A percentile compares a stretch with the other conserved stretches of the same genome.
phyloP scores from a whole-genome alignment of 805 yeast genomes.

The Hanseniaspora lindneri region DNA sequence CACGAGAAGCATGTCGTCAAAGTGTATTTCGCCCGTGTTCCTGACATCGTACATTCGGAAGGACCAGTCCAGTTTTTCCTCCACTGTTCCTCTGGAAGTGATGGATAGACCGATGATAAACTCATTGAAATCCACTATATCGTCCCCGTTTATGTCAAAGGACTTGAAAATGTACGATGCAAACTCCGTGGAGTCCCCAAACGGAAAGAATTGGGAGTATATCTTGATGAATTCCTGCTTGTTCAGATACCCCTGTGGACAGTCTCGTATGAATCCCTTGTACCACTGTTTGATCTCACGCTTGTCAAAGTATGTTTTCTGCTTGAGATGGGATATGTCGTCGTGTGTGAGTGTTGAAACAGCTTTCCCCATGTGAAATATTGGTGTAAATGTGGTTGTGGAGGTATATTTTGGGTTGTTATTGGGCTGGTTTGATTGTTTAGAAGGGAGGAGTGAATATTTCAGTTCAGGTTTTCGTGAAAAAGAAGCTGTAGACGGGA shows the following conservation, averaged over 20 bases:
- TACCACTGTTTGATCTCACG: constrained; percentile 97
- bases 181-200: constrained; percentile 91
- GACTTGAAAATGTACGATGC: constrained; percentile 80
- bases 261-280: constrained; percentile 86
- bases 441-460: too few species aligned
- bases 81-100: constrained; percentile 73
- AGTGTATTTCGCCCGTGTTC: constrained; percentile 62
- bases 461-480: too few species aligned
- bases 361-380: constrained; percentile 98
- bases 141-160: constrained; percentile 71
- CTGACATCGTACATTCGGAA: constrained; percentile 78
- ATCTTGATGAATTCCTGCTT: constrained; percentile 82
- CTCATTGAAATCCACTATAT: constrained; percentile 80
- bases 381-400: too few species aligned
- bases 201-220: constrained; percentile 93
- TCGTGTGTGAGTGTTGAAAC: constrained; percentile 87
- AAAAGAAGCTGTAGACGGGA: too few species aligned
- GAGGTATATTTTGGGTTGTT: too few species aligned
- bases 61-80: constrained; percentile 82
- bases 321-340: constrained; percentile 68
- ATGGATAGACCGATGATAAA: constrained; percentile 79
- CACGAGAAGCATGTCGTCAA: constrained; percentile 67
- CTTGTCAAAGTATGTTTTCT: constrained; percentile 81
- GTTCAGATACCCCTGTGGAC: constrained; percentile 79
- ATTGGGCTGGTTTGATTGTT: too few species aligned